Percentiles rank a stretch among this genome's conserved stretches.
These are phyloP conservation scores for Pseudozyma pruni DNA, from an alignment of 1,284 basidiomycete genomes.

Conservation along the genomic window DNA sequence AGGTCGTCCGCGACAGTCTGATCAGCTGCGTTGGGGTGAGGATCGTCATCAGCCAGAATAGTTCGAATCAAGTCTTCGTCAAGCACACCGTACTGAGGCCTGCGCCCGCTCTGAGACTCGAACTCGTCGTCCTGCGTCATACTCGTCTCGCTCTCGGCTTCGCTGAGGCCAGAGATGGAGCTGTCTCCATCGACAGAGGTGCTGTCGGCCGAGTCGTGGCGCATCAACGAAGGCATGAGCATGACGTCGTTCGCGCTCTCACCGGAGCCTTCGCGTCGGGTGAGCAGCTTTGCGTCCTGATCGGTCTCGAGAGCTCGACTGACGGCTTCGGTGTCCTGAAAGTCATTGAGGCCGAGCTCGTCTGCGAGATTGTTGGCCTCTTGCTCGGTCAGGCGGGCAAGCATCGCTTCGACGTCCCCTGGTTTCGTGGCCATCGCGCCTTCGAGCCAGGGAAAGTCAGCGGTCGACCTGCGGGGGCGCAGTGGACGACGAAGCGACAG, in stretches of 20 bases:
- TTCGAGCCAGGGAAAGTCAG: constrained; percentile 42
- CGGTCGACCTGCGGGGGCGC: constrained; percentile 39
- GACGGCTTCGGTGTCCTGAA: constrained; percentile 35
- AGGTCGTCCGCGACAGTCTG: no score
- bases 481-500: constrained; percentile 33
- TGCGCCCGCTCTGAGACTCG: constrained; percentile 3
- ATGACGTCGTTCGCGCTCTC: constrained; percentile 21
- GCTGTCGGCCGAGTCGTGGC: constrained; percentile 15
- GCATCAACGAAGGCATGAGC: constrained; percentile 24
- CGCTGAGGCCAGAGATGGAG: constrained; percentile 38
- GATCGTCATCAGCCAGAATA: constrained; percentile 30
- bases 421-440: constrained; percentile 4
- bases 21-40: not conserved
- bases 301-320: constrained; percentile 7
- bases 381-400: constrained; percentile 33
- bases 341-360: constrained; percentile 43
- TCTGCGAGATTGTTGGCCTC: constrained; percentile 48
- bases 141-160: constrained; percentile 33
- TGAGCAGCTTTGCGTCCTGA: not conserved
- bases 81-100: constrained; percentile 35
- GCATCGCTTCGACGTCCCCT: constrained; percentile 39
- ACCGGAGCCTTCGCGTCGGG: constrained; percentile 6
- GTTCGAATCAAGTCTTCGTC: constrained; percentile 39
- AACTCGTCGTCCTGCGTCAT: constrained; percentile 14
- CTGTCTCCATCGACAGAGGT: constrained; percentile 29